Conservation (phyloP, 2,329 filamentous ascomycete genomes). For the Zymoseptoria tritici region DNA sequence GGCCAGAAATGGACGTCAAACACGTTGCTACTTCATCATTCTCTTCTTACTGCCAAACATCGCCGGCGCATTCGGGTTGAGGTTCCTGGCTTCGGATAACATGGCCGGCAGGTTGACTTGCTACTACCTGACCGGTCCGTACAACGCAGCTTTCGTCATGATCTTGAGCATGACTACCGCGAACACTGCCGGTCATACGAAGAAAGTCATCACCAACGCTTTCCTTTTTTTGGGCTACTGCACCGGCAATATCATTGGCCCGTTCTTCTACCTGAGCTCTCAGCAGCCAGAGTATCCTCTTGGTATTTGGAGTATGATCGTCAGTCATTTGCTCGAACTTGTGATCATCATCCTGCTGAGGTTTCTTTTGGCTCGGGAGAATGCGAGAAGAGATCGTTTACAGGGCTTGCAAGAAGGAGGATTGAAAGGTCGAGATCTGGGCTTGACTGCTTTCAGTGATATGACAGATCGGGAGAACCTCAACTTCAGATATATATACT, state of each 20-base stretch:
- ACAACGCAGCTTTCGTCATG: slow-evolving; percentile 48
- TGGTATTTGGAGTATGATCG: slow-evolving; percentile 52
- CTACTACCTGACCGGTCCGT: slow-evolving; percentile 48
- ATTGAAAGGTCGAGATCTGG: slow-evolving; percentile 40
- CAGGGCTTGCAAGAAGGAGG: slow-evolving; percentile 42
- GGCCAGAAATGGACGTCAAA: slow-evolving; percentile 20
- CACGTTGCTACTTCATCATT: slow-evolving; percentile 42
- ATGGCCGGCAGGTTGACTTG: slow-evolving; percentile 51
- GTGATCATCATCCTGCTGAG: slow-evolving; percentile 41
- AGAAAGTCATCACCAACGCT: slow-evolving; percentile 58
- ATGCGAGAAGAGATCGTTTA: slow-evolving; percentile 42
- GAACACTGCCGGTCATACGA: slow-evolving; percentile 51
- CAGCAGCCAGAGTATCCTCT: slow-evolving; percentile 46
- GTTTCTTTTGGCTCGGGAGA: slow-evolving; percentile 43
- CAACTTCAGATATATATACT: background rate
- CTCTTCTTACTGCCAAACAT: slow-evolving; percentile 54
- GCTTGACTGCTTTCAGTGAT: slow-evolving; percentile 47
- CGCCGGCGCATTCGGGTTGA: slow-evolving; percentile 50
- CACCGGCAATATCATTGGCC: slow-evolving; percentile 52
- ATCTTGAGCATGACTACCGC: slow-evolving; percentile 44
- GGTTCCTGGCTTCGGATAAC: slow-evolving; percentile 45
- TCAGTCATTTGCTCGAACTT: slow-evolving; percentile 47
- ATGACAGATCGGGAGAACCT: slow-evolving; percentile 38
- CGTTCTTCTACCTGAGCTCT: slow-evolving; percentile 54
- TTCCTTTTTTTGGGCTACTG: slow-evolving; percentile 48